phyloP scores from a whole-genome alignment of 345 rosid species.

The Lenwebbia sp. region DNA sequence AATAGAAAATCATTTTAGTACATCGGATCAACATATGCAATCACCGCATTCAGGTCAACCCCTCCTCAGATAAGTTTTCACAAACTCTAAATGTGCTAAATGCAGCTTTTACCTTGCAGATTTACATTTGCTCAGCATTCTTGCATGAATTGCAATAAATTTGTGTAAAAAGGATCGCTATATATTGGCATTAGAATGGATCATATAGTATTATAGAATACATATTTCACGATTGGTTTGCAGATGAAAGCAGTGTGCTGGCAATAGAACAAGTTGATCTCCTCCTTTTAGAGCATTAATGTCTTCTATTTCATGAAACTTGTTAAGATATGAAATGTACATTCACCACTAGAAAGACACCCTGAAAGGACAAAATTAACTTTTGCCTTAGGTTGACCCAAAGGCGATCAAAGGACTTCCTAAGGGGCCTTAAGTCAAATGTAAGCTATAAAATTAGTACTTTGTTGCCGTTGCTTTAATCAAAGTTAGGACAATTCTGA shows the following conservation, averaged over 20 bases:
- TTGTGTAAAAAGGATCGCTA: neutral
- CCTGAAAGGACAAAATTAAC: neutral
- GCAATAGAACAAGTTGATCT: no score
- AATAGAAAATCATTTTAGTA: slow-evolving; percentile 12
- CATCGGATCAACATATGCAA: neutral
- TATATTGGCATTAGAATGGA: neutral
- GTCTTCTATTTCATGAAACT: neutral
- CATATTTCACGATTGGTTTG: neutral
- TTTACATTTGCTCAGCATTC: slow-evolving; percentile 30
- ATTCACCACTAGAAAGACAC: neutral
- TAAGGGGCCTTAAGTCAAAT: neutral
- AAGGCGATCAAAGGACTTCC: neutral
- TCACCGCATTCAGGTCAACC: neutral
- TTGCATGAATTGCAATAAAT: slow-evolving; percentile 7
- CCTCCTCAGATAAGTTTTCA: neutral
- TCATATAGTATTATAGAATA: neutral
- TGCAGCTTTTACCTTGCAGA: neutral
- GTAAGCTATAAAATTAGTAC: neutral
- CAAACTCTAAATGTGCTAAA: neutral
- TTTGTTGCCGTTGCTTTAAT: no score
- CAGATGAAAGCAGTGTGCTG: neutral
- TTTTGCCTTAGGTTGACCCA: neutral
- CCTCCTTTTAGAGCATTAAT: neutral
- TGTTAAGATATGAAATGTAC: neutral
- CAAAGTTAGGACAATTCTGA: neutral